Evolutionary conservation across 2,329 filamentous ascomycete species (phyloP), one percentile per base, ranked within the genome.

Genomic region (Rugonectria rugulosa): DNA sequence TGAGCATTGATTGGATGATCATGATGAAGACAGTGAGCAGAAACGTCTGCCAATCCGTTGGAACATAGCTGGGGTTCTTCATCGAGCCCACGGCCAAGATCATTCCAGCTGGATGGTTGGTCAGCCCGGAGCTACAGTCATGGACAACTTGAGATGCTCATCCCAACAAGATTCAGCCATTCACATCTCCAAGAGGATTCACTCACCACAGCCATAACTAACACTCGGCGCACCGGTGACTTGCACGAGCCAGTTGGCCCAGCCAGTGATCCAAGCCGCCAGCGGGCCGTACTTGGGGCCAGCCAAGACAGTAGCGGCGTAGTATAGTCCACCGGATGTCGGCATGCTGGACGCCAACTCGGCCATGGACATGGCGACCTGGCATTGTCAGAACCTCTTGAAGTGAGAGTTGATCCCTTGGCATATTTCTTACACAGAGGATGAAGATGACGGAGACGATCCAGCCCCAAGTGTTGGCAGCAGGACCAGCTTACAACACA

Each of bases 401-500:
- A 20, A n/a, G 1, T 8, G 4, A 12, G 1, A 10, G 9, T 20
- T 9, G 4, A n/a, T 8, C 9, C 3, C 2, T 12, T 2, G 14
- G 9, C 10, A 27, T 31, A 17, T 27, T 11, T 2, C 43, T 40
- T 57, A 57, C 54, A 17, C 54, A 57, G n/a, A 57, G 49, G 21
- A 57, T 52, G 27, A 57, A 57, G n/a, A 57, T 5, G 4, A 57
- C 54, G 6, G 54, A 57, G 26, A 57, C 15, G 6, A 57, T 15
- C 54, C 54, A 57, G 14, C 54, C 54, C 54, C 54, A 57, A 17
- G 54, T 57, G n/a, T 57, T 57, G 8, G 54, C 54, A 19, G 54
- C 54, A 19, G 54, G 54, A 1, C 54, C 54, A 6, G 44, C 54
- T 57, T 15, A 6, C 11, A 14, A 15, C 4, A 8, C 8, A 29